Evolutionary conservation across 768 basidiomycete species (phyloP).

Genomic region (Paxillus rubicundulus): DNA sequence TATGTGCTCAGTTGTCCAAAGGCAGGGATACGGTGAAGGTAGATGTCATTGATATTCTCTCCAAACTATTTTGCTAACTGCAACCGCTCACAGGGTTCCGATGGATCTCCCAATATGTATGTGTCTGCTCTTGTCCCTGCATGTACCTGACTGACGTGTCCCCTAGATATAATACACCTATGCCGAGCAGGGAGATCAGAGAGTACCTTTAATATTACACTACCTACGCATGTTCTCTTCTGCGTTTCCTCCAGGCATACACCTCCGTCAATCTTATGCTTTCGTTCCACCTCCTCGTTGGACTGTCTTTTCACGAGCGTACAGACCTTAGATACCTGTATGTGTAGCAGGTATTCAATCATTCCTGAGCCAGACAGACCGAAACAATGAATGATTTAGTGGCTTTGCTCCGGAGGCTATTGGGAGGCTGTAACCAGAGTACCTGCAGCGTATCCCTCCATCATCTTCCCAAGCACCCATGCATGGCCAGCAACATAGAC

Average conservation of each 20-base stretch:
- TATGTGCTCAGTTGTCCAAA: slow-evolving; percentile 99
- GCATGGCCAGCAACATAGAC: slow-evolving; percentile 72
- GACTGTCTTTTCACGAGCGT: slow-evolving; percentile 10
- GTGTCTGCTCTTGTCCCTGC: slow-evolving; percentile 24
- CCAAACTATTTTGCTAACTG: slow-evolving; percentile 6
- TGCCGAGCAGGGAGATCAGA: slow-evolving; percentile 3
- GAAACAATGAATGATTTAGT: not conserved
- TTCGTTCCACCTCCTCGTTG: slow-evolving; percentile 2
- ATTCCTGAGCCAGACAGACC: not conserved
- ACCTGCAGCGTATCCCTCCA: slow-evolving; percentile 41
- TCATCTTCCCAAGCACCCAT: slow-evolving; percentile 73
- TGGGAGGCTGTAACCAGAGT: not conserved
- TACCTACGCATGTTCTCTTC: slow-evolving; percentile 21
- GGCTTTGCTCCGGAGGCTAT: not conserved
- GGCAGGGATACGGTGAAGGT: slow-evolving; percentile 98
- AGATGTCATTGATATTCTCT: slow-evolving; percentile 13
- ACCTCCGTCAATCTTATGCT: slow-evolving; percentile 14
- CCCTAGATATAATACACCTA: slow-evolving; percentile 23
- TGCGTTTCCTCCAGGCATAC: slow-evolving; percentile 14
- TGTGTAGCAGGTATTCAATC: slow-evolving; percentile 6
- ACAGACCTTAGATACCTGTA: slow-evolving; percentile 23
- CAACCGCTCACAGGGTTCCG: slow-evolving; percentile 63
- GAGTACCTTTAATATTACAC: slow-evolving; percentile 15
- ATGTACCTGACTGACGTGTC: slow-evolving; percentile 6
- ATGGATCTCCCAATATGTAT: slow-evolving; percentile 96